Evolutionary conservation across 2,329 filamentous ascomycete species (phyloP).

Genomic region (Neoscytalidium dimidiatum): DNA sequence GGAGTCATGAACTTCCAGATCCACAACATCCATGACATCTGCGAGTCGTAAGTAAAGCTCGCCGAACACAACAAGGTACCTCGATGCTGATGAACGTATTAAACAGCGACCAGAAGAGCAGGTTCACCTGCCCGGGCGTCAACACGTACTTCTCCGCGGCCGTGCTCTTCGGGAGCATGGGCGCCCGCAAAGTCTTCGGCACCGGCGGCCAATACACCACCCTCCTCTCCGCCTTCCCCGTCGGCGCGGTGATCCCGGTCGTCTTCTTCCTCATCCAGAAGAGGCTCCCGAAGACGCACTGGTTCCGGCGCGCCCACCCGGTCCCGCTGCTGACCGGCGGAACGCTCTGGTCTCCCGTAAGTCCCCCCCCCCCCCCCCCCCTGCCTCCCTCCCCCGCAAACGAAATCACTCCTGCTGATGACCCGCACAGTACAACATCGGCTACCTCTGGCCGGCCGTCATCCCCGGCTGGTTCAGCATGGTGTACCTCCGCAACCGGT

Average conservation of each 20-base stretch:
- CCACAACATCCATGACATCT: constrained; percentile 64
- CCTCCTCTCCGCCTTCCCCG: constrained; percentile 43
- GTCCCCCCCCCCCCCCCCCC: neutral
- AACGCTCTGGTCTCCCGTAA: constrained; percentile 20
- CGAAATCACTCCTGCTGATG: neutral
- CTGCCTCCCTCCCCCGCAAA: neutral
- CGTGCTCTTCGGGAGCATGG: constrained; percentile 65
- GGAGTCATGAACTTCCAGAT: constrained; percentile 61
- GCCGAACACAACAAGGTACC: too few relatives aligned
- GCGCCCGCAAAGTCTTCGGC: constrained; percentile 69
- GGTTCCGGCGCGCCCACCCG: constrained; percentile 48
- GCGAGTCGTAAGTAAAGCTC: constrained; percentile 40
- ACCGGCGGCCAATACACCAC: constrained; percentile 68
- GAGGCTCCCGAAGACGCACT: constrained; percentile 57
- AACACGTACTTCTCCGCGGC: constrained; percentile 68
- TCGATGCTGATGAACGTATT: neutral
- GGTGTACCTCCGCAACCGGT: constrained; percentile 51
- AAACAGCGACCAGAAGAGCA: constrained; percentile 21
- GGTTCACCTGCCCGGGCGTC: constrained; percentile 60
- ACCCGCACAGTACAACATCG: constrained; percentile 46
- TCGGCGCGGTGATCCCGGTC: constrained; percentile 64
- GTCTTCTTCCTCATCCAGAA: constrained; percentile 47
- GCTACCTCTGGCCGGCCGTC: constrained; percentile 51
- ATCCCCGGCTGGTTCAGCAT: constrained; percentile 55
- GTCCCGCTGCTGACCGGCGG: constrained; percentile 21